Percentiles rank a stretch among this genome's conserved stretches.
Evolutionary conservation across 1,284 basidiomycete genomes (phyloP).

Genomic region (Rhizoctonia solani): DNA sequence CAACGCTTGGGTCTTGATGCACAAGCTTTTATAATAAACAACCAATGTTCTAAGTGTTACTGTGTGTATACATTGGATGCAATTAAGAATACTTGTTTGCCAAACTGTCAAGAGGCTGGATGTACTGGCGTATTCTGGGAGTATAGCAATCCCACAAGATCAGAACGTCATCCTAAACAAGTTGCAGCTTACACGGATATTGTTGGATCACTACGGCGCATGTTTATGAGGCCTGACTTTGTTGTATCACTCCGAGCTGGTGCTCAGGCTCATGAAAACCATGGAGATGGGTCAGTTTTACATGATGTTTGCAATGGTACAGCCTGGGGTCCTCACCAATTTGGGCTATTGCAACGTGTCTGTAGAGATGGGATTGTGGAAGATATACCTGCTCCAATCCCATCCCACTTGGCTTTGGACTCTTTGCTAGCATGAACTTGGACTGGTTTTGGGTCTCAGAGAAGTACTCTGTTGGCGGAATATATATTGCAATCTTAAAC

Average conservation of each 20-base stretch:
- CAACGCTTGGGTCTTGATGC: not conserved
- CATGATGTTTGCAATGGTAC: not conserved
- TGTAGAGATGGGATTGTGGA: not conserved
- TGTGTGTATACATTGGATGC: not conserved
- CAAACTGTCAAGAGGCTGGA: not conserved
- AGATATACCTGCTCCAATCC: not conserved
- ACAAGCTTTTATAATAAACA: not conserved
- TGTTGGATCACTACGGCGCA: not conserved
- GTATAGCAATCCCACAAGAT: not conserved
- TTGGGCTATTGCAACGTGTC: not conserved
- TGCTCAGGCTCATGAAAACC: not conserved
- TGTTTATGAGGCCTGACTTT: not conserved
- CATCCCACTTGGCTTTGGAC: slow-evolving; percentile 9
- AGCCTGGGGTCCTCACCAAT: not conserved
- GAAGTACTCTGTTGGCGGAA: not conserved
- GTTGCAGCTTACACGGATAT: not conserved
- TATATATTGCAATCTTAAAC: not conserved
- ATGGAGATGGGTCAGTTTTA: not conserved
- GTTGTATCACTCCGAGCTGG: not conserved
- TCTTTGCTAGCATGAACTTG: not conserved
- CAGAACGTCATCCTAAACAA: not conserved
- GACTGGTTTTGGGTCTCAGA: slow-evolving; percentile 7
- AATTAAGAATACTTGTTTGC: not conserved
- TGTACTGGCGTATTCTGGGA: not conserved
- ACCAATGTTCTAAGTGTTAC: not conserved